Evolutionary conservation across 768 basidiomycete genomes (phyloP).

Genomic region (Gymnopilus dilepis): DNA sequence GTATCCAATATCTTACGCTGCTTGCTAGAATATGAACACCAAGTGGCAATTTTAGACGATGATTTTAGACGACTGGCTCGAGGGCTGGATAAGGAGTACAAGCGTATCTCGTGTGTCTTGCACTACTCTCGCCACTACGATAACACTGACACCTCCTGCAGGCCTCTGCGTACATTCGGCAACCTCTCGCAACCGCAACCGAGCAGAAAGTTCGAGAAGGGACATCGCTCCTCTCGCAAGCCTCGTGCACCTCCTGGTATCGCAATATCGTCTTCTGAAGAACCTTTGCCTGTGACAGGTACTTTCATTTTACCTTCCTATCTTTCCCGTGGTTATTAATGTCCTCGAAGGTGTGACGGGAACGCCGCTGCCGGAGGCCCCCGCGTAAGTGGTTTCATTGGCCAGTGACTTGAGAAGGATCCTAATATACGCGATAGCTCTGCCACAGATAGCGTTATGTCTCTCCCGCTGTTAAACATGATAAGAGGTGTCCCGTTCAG

Average conservation of each 20-base stretch:
- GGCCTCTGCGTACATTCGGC: constrained; percentile 18
- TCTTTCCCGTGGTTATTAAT: constrained; percentile 4
- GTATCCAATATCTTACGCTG: neutral
- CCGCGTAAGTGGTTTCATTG: constrained; percentile 25
- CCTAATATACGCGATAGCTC: constrained; percentile 35
- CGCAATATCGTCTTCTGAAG: constrained; percentile 23
- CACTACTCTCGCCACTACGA: neutral
- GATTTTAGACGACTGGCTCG: constrained; percentile 48
- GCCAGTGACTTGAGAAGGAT: constrained; percentile 7
- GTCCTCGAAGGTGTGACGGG: constrained; percentile 6
- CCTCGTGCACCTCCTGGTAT: constrained; percentile 24
- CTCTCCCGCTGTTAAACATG: constrained; percentile 52
- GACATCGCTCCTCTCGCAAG: constrained; percentile 19
- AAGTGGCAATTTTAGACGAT: constrained; percentile 41
- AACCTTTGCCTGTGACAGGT: constrained; percentile 20
- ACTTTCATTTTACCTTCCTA: constrained; percentile 7
- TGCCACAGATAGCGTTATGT: constrained; percentile 52
- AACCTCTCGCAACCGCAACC: constrained; percentile 21
- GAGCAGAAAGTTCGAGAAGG: constrained; percentile 20
- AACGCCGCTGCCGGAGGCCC: constrained; percentile 31
- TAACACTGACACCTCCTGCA: constrained; percentile 14
- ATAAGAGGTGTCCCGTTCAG: constrained; percentile 51
- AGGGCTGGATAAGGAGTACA: constrained; percentile 49
- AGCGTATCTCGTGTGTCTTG: constrained; percentile 38
- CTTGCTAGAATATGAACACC: constrained; percentile 33